These are phyloP conservation scores for Phytophthora pluvialis DNA, from an alignment of 352 stramenopile genomes.

Conservation along the genomic window DNA sequence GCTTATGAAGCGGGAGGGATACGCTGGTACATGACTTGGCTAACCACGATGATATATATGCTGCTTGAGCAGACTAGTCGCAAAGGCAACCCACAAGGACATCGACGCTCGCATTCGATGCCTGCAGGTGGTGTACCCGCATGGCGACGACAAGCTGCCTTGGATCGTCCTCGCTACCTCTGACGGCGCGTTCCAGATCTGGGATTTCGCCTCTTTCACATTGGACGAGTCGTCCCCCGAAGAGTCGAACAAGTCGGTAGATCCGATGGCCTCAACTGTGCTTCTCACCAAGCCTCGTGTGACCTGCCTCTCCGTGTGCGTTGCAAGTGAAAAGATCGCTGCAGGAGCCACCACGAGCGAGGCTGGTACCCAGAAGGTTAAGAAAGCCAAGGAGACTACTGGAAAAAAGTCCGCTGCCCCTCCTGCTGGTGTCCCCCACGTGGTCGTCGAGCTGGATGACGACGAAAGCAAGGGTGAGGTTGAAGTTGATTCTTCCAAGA, in stretches of 20 bases:
- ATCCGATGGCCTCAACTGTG: conserved; percentile 64
- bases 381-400: conserved; percentile 50
- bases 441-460: conserved; percentile 76
- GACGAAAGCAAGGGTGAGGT: conserved; percentile 22
- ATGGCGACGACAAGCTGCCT: conserved; percentile 60
- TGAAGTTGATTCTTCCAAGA: conserved; percentile 24
- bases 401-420: conserved; percentile 32
- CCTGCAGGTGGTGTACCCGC: conserved; percentile 74
- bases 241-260: conserved; percentile 62
- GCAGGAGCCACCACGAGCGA: conserved; percentile 23
- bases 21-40: conserved; percentile 1
- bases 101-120: conserved; percentile 77
- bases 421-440: conserved; percentile 48
- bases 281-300: conserved; percentile 78
- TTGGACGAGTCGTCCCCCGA: conserved; percentile 55
- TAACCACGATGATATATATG: conserved; percentile 1
- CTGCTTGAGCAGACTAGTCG: conserved; percentile 51
- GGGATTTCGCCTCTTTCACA: conserved; percentile 71
- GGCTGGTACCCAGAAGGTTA: conserved; percentile 29
- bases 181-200: conserved; percentile 81
- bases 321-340: conserved; percentile 36
- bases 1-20: neutral
- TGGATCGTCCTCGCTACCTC: conserved; percentile 83
- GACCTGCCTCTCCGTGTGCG: conserved; percentile 75
- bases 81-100: conserved; percentile 67